Evolutionary conservation across 2,329 filamentous ascomycete genomes (phyloP).

Genomic region (Neofusicoccum sp.): DNA sequence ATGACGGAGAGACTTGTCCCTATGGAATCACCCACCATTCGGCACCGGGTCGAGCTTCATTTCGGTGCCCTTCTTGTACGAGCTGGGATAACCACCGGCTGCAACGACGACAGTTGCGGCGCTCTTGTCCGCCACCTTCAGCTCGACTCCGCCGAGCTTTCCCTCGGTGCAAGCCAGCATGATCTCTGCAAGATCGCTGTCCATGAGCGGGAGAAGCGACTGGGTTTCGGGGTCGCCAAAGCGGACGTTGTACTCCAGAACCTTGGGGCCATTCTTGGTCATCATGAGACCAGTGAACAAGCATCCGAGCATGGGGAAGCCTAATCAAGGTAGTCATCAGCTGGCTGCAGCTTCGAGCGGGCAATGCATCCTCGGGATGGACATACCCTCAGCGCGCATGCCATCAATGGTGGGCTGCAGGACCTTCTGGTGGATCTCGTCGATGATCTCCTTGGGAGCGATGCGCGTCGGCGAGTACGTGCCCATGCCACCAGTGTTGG

Average conservation of each 20-base stretch:
- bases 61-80: slow-evolving; percentile 75
- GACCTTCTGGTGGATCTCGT: slow-evolving; percentile 76
- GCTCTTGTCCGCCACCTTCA: slow-evolving; percentile 64
- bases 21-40: slow-evolving; percentile 33
- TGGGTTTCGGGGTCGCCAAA: slow-evolving; percentile 94
- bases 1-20: background rate
- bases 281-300: slow-evolving; percentile 95
- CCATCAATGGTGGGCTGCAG: slow-evolving; percentile 89
- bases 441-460: slow-evolving; percentile 64
- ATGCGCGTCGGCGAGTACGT: slow-evolving; percentile 79
- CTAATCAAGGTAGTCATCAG: slow-evolving; percentile 10
- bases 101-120: slow-evolving; percentile 94
- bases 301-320: slow-evolving; percentile 60
- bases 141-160: slow-evolving; percentile 68
- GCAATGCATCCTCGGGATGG: background rate
- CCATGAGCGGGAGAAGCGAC: slow-evolving; percentile 78
- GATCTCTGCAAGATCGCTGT: slow-evolving; percentile 84
- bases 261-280: slow-evolving; percentile 76
- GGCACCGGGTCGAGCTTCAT: slow-evolving; percentile 61
- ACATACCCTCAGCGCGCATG: slow-evolving; percentile 73
- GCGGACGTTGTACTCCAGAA: slow-evolving; percentile 90
- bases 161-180: slow-evolving; percentile 83
- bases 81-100: slow-evolving; percentile 84
- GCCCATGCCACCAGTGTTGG: slow-evolving; percentile 97
- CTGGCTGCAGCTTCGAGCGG: background rate